phyloP scores from a whole-genome alignment of 257 asterid genomes.

The Nicotiana noctiflora region DNA sequence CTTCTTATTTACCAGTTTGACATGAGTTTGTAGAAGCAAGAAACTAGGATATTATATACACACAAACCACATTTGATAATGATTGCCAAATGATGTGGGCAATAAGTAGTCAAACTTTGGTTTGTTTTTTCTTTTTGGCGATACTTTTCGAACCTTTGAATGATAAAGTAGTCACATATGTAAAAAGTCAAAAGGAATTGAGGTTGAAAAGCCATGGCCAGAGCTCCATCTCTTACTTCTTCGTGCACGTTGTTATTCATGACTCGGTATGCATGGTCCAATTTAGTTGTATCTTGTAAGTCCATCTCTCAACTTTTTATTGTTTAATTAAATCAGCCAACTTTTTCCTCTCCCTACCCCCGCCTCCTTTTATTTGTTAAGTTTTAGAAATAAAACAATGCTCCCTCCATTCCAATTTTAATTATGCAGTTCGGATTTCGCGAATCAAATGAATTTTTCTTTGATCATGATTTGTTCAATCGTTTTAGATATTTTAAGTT shows the following conservation, averaged over 20 bases:
- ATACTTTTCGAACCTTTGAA: conserved; percentile 2
- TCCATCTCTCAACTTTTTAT: neutral
- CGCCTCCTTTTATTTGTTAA: neutral
- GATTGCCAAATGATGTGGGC: neutral
- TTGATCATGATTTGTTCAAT: no score
- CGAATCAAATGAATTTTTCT: no score
- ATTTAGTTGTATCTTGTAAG: neutral
- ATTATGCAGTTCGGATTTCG: no score
- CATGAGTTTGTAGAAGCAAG: neutral
- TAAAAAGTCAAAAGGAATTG: neutral
- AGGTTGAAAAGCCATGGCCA: neutral
- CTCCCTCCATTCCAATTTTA: no score
- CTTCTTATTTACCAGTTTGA: no score
- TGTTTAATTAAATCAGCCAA: neutral
- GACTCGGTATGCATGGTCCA: neutral
- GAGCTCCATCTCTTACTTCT: neutral
- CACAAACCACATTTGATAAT: neutral
- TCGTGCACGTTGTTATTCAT: neutral
- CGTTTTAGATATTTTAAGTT: no score
- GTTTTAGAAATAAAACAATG: neutral
- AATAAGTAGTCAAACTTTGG: neutral
- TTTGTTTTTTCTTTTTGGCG: neutral
- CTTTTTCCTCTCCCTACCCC: neutral
- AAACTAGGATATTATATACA: neutral
- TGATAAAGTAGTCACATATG: neutral